Evolutionary conservation across 2,329 filamentous ascomycete genomes (phyloP), one percentile per base, ranked within the genome.

Genomic region (Fusarium equiseti): DNA sequence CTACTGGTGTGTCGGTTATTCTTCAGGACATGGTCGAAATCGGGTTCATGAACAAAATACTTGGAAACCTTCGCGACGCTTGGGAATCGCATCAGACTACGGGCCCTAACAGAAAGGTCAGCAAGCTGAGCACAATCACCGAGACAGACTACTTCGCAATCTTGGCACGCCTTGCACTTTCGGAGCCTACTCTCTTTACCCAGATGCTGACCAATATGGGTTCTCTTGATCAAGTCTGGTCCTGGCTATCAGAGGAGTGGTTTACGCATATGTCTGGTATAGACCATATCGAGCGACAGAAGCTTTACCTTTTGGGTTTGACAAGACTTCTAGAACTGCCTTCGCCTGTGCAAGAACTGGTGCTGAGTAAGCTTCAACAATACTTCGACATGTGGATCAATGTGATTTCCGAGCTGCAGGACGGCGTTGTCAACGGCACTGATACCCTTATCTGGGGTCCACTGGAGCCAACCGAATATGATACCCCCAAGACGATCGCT

Each of bases 121-220:
- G 90, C 43, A 88, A 89, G 31, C 87, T 98, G 35, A 91, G 91
- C 73, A 89, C 90, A 15, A 86, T 94, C 13, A 90, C 92, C 1
- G 90, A 97, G 76, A 92, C 92, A 0, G 93, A 97, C 77, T 97
- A 97, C 78, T 92, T 97, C 76, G 88, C 89, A 7, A 89, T 98
- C 4, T 85, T 99, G 4, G 91, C 93, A 3, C 91, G 95, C 2
- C 86, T 98, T 18, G 88, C 91, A 0, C 82, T 97, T 4, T 90
- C 90, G 1, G 91, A 92, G 40, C 93, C 95, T 1, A 81, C 81
- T 4, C 83, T 92, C 3, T 91, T 97, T 71, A 82, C 90, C 7
- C 84, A 87, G 20, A 82, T 89, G 79, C 79, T 91, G 20, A 79
- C 80, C 20, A 81, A 82, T 6, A 81, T 86, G 63, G 83, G 83